Evolutionary conservation across 2,329 filamentous ascomycete genomes (phyloP).

Genomic region (Lachnellula hyalina): DNA sequence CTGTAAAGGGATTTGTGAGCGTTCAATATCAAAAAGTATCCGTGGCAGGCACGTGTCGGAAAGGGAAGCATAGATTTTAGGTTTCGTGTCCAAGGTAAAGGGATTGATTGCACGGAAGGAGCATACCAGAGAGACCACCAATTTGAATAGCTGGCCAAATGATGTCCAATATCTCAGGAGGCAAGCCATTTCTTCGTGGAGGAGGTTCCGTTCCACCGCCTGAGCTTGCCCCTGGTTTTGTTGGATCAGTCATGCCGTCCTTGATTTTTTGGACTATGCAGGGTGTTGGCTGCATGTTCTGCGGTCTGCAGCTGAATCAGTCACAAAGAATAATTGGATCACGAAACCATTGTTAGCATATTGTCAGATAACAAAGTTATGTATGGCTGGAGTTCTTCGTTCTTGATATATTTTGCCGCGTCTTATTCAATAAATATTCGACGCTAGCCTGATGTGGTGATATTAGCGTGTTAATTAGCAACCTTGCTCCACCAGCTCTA

Average conservation of each 20-base stretch:
- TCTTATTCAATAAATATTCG: not conserved
- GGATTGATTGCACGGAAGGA: not conserved
- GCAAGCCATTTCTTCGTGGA: conserved; percentile 24
- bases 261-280: conserved; percentile 23
- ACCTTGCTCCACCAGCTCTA: not conserved
- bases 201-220: conserved; percentile 1
- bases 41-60: not conserved
- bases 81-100: no score
- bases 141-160: conserved; percentile 48
- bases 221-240: not conserved
- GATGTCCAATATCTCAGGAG: conserved; percentile 41
- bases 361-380: not conserved
- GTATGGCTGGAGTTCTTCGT: not conserved
- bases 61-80: no score
- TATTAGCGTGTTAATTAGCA: not conserved
- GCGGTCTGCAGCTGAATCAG: not conserved
- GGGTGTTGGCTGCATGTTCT: conserved; percentile 23
- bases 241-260: conserved; percentile 19
- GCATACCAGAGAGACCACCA: not conserved
- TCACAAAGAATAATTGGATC: not conserved
- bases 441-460: not conserved
- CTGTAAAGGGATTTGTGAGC: conserved; percentile 34
- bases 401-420: not conserved
- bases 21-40: not conserved
- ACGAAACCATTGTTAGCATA: not conserved